Evolutionary conservation across 352 stramenopile species (phyloP).

Genomic region (Thalassiosira exigua): DNA sequence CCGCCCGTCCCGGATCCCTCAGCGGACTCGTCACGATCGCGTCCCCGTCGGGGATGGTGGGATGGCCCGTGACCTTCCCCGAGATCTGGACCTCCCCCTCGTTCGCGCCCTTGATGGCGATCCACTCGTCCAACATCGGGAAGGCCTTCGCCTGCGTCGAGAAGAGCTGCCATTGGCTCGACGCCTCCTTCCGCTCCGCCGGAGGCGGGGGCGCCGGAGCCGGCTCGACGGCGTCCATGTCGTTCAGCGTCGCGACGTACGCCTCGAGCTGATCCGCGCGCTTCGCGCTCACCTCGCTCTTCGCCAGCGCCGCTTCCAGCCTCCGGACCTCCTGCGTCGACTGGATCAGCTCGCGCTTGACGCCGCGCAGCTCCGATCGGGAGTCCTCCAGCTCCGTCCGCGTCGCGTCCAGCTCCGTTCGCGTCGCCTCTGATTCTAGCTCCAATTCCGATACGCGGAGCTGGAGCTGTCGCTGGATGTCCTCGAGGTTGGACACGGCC

Average conservation of each 20-base stretch:
- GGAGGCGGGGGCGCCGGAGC: no score
- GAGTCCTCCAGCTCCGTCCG: constrained; percentile 33
- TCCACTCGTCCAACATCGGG: constrained; percentile 69
- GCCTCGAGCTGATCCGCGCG: neutral
- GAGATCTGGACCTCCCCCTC: constrained; percentile 63
- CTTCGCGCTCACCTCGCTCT: constrained; percentile 23
- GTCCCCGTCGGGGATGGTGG: constrained; percentile 75
- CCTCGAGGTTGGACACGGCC: constrained; percentile 42
- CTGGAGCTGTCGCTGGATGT: constrained; percentile 50
- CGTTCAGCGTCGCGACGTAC: neutral
- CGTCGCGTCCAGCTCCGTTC: constrained; percentile 4
- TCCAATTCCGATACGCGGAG: constrained; percentile 28
- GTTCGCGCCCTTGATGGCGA: constrained; percentile 45
- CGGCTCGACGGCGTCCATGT: neutral
- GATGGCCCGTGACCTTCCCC: constrained; percentile 72
- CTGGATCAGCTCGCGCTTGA: constrained; percentile 13
- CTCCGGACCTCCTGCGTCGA: constrained; percentile 9
- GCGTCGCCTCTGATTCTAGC: constrained; percentile 19
- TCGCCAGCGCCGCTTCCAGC: constrained; percentile 38
- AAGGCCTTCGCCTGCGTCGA: constrained; percentile 34
- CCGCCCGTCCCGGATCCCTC: constrained; percentile 40
- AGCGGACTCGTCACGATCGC: constrained; percentile 75
- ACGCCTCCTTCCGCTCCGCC: constrained; percentile 3
- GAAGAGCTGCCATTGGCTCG: constrained; percentile 45
- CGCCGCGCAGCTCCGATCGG: constrained; percentile 10